Percentiles rank a stretch among this genome's conserved stretches.
Conservation (phyloP, 192 early-diverging fungal genomes). For the Phycomyces blakesleeanus region DNA sequence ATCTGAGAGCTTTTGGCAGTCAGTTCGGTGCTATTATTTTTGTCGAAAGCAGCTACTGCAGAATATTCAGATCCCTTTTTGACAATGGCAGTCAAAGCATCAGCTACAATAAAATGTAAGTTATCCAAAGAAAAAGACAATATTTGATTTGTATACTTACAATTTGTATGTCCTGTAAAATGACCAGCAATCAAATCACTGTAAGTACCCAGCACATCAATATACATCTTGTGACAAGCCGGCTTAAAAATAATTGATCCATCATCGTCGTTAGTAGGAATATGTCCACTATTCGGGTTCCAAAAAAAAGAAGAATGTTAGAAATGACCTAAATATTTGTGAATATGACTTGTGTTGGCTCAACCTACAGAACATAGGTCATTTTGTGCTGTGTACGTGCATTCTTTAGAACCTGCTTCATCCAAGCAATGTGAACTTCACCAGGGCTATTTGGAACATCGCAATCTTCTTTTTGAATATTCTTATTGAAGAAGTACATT, state of each 20-base stretch:
- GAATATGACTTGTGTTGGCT: too few relatives aligned
- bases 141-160: slow-evolving; percentile 5
- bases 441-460: slow-evolving; percentile 18
- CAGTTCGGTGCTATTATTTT: not conserved
- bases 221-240: slow-evolving; percentile 23
- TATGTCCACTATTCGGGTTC: slow-evolving; percentile 13
- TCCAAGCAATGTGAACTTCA: slow-evolving; percentile 26
- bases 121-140: not conserved
- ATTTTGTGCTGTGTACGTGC: slow-evolving; percentile 9
- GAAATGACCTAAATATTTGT: not conserved
- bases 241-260: slow-evolving; percentile 9
- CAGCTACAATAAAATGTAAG: slow-evolving; percentile 4
- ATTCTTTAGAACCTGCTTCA: slow-evolving; percentile 11
- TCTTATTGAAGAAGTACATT: slow-evolving; percentile 35
- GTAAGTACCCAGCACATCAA: slow-evolving; percentile 32
- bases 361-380: slow-evolving; percentile 18
- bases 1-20: slow-evolving; percentile 12
- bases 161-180: slow-evolving; percentile 38
- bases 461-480: slow-evolving; percentile 28
- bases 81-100: slow-evolving; percentile 24
- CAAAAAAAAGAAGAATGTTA: too few relatives aligned
- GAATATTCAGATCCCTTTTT: slow-evolving; percentile 4
- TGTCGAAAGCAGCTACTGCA: slow-evolving; percentile 7
- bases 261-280: slow-evolving; percentile 29
- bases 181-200: slow-evolving; percentile 32